Conservation (phyloP, 2,329 filamentous ascomycete genomes). For the Diplocarpon mali region DNA sequence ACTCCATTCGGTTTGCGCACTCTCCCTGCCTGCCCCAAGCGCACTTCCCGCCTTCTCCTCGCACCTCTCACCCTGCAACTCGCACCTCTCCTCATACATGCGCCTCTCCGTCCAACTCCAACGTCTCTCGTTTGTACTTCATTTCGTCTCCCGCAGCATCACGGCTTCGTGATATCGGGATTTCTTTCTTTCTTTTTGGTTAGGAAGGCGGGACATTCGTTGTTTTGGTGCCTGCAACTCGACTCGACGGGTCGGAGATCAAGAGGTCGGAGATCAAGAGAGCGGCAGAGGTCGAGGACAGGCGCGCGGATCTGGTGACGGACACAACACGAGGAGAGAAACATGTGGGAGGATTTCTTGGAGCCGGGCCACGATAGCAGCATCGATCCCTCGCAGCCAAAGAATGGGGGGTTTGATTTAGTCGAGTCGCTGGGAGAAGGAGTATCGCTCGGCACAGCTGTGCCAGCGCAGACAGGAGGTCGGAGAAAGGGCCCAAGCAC, state of each 20-base stretch:
- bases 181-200: conserved; percentile 17
- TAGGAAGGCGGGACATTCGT: conserved; percentile 1
- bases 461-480: conserved; percentile 6
- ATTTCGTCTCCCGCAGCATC: conserved; percentile 9
- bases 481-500: conserved; percentile 7
- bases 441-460: not conserved
- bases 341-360: conserved; percentile 20
- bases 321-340: conserved; percentile 12
- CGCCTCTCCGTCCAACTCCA: not conserved
- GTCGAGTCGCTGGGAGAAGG: not conserved
- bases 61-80: too few species aligned
- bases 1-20: not conserved
- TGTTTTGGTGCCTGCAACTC: conserved; percentile 7
- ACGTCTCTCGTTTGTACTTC: conserved; percentile 18
- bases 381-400: conserved; percentile 7
- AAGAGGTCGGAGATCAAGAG: too few species aligned
- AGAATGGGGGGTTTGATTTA: conserved; percentile 11
- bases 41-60: too few species aligned
- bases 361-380: conserved; percentile 10
- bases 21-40: too few species aligned
- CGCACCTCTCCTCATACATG: conserved; percentile 3
- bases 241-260: conserved; percentile 9
- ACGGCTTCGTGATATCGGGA: conserved; percentile 8
- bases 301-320: conserved; percentile 17
- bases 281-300: conserved; percentile 1